Conservation (phyloP, 1,284 basidiomycete genomes). For the Fistulinella cinereoalba region DNA sequence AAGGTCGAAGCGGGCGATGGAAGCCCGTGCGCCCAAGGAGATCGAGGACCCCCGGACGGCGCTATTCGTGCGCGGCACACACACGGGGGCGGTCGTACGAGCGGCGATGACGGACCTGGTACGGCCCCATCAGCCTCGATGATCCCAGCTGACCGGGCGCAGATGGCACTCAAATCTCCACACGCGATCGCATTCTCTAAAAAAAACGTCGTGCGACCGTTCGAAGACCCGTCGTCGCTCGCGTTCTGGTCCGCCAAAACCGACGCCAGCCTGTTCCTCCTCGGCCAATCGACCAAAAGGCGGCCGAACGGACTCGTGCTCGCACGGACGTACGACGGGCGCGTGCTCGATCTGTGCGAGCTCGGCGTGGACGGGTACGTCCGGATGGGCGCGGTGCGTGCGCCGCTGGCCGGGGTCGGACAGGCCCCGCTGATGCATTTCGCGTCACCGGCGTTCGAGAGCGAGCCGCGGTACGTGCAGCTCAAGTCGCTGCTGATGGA, state of each 20-base stretch:
- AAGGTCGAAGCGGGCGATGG: constrained; percentile 90
- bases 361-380: constrained; percentile 82
- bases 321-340: constrained; percentile 84
- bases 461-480: constrained; percentile 87
- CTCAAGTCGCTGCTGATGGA: constrained; percentile 91
- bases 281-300: constrained; percentile 95
- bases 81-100: constrained; percentile 79
- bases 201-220: constrained; percentile 91
- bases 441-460: constrained; percentile 89
- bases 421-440: constrained; percentile 95
- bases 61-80: constrained; percentile 89
- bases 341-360: constrained; percentile 94
- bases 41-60: constrained; percentile 83
- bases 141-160: neutral
- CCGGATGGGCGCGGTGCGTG: constrained; percentile 79
- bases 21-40: constrained; percentile 85
- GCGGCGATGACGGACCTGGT: constrained; percentile 88
- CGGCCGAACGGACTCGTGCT: constrained; percentile 87
- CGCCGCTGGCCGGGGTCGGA: too few species aligned
- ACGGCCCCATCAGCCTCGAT: constrained; percentile 29
- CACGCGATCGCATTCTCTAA: constrained; percentile 91
- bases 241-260: constrained; percentile 96
- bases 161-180: constrained; percentile 92
- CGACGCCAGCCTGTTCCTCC: constrained; percentile 88
- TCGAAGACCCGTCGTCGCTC: constrained; percentile 81